Conservation (phyloP, 2,329 filamentous ascomycete species). For the Chaetomium olivaceum region DNA sequence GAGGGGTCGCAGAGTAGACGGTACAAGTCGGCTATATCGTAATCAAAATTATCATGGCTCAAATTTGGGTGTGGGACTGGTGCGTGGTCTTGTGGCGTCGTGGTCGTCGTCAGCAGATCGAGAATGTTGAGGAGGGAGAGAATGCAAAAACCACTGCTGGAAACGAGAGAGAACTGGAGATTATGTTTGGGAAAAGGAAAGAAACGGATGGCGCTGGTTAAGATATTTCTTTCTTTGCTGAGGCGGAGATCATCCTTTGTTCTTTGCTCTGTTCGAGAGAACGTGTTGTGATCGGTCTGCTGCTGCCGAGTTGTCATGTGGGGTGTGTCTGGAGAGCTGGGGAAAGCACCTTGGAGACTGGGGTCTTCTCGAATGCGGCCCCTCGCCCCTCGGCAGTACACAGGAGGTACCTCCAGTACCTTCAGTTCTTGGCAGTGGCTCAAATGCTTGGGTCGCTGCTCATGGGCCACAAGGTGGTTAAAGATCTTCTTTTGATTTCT, state of each 20-base stretch:
- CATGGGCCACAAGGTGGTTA: background rate
- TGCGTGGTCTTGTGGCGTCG: background rate
- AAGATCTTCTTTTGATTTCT: too few species aligned
- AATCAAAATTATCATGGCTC: background rate
- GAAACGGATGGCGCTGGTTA: background rate
- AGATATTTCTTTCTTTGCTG: background rate
- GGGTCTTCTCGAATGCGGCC: conserved; percentile 7
- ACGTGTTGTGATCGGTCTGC: background rate
- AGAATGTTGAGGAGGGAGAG: background rate
- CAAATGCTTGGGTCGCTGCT: background rate
- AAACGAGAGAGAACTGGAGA: background rate
- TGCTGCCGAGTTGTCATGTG: conserved; percentile 7
- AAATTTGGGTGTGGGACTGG: background rate
- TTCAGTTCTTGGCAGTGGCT: conserved; percentile 18
- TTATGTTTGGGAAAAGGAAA: background rate
- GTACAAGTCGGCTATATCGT: background rate
- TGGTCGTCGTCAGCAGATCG: background rate
- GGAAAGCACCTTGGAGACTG: conserved; percentile 8
- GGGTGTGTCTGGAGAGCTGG: conserved; percentile 5
- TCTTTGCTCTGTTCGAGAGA: background rate
- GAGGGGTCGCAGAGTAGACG: background rate
- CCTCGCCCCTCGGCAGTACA: background rate
- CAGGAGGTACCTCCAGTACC: too few species aligned
- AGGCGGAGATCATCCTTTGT: conserved; percentile 6
- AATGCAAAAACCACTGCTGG: background rate